Conservation (phyloP, 1,139 yeast species). For the Debaryomyces fabryi region DNA sequence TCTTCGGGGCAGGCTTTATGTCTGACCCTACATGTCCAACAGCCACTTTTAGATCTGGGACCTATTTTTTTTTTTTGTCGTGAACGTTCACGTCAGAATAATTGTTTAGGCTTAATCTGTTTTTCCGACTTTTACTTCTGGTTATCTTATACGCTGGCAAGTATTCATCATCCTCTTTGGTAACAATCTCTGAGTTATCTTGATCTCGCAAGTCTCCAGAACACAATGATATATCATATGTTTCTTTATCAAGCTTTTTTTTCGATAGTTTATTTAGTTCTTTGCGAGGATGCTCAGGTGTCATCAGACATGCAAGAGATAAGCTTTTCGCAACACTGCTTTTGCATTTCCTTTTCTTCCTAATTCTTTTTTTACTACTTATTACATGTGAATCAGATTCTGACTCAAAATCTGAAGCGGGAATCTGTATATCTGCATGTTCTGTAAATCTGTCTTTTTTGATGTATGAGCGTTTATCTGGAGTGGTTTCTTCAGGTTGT, state of each 20-base stretch:
- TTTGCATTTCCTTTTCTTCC: not conserved
- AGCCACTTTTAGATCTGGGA: conserved; percentile 58
- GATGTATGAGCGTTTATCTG: not conserved
- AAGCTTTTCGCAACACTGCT: not conserved
- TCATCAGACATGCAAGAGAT: not conserved
- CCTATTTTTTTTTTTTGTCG: conserved; percentile 18
- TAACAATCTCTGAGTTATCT: not conserved
- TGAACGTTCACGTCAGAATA: conserved; percentile 4
- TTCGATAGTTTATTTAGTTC: not conserved
- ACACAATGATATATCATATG: not conserved
- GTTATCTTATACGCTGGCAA: conserved; percentile 13
- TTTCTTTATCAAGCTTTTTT: not conserved
- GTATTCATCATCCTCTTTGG: conserved; percentile 12
- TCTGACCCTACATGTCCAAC: conserved; percentile 71
- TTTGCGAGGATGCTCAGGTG: not conserved
- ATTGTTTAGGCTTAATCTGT: not conserved
- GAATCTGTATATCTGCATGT: not conserved
- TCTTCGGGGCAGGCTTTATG: conserved; percentile 69
- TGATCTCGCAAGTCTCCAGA: conserved; percentile 1
- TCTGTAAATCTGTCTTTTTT: not conserved
- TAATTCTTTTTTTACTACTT: not conserved
- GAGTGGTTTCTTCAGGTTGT: not conserved
- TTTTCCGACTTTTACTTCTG: conserved; percentile 13
- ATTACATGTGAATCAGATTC: not conserved
- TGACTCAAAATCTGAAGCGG: not conserved